Conservation (phyloP, 495 filamentous ascomycete genomes). For the Pyronema domesticum region DNA sequence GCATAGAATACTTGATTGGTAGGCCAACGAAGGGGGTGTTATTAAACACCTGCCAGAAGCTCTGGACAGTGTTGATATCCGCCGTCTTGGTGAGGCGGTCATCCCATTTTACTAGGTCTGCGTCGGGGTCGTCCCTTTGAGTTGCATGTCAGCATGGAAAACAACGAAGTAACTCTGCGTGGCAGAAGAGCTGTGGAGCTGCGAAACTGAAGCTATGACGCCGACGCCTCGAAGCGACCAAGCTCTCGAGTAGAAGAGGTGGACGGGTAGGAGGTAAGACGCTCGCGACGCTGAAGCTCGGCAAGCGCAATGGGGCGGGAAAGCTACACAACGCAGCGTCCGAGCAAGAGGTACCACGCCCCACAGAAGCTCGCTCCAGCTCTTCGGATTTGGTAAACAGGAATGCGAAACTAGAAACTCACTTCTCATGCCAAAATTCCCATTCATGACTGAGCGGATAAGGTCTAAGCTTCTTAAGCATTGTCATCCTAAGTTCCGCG, state of each 20-base stretch:
- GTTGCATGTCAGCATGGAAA: not conserved
- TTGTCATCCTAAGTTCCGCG: constrained; percentile 22
- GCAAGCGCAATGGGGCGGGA: not conserved
- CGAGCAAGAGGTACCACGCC: not conserved
- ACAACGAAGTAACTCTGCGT: too few relatives aligned
- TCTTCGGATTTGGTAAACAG: not conserved
- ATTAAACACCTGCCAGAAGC: constrained; percentile 81
- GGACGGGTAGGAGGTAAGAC: not conserved
- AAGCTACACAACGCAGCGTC: too few relatives aligned
- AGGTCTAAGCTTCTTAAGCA: constrained; percentile 24
- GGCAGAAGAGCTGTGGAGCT: not conserved
- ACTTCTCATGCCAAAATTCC: constrained; percentile 26
- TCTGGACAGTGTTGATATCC: constrained; percentile 26
- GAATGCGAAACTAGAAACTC: not conserved
- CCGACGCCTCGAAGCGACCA: too few relatives aligned
- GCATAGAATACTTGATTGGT: constrained; percentile 62
- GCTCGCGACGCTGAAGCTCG: not conserved
- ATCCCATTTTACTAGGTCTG: constrained; percentile 17
- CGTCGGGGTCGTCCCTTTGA: constrained; percentile 14
- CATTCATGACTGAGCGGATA: constrained; percentile 24
- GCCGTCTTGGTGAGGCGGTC: constrained; percentile 25
- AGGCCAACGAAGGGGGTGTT: constrained; percentile 64
- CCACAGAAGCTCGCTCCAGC: not conserved
- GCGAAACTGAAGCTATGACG: not conserved
- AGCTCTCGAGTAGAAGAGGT: too few relatives aligned